Evolutionary conservation across 352 stramenopile genomes (phyloP).

Genomic region (Pythium plurisporium): DNA sequence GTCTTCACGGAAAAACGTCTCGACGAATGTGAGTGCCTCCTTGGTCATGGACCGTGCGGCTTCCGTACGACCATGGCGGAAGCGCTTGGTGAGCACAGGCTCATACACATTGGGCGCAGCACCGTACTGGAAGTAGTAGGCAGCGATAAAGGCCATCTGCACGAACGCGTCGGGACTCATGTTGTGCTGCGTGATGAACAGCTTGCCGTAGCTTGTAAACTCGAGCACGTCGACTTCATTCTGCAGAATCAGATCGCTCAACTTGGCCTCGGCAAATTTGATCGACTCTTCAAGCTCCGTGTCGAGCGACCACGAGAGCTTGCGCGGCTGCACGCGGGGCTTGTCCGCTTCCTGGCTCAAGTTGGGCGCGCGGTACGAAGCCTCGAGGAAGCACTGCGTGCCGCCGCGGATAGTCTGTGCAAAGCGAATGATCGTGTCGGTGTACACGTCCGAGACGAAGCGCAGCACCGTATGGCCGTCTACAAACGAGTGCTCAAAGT

Average conservation of each 20-base stretch:
- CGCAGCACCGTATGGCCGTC: slow-evolving; percentile 95
- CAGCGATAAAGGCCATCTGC: slow-evolving; percentile 93
- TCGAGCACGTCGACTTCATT: slow-evolving; percentile 94
- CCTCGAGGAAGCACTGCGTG: slow-evolving; percentile 69
- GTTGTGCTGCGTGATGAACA: slow-evolving; percentile 89
- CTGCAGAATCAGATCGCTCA: slow-evolving; percentile 93
- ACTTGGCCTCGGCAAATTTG: slow-evolving; percentile 88
- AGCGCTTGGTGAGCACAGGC: slow-evolving; percentile 94
- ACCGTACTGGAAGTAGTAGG: slow-evolving; percentile 94
- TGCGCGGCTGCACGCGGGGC: slow-evolving; percentile 75
- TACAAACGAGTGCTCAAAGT: slow-evolving; percentile 97
- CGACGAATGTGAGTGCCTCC: slow-evolving; percentile 84
- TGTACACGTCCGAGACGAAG: slow-evolving; percentile 88
- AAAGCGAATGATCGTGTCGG: slow-evolving; percentile 91
- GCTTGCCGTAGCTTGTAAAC: slow-evolving; percentile 90
- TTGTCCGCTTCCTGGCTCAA: slow-evolving; percentile 34
- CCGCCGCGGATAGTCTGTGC: slow-evolving; percentile 90
- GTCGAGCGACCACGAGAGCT: slow-evolving; percentile 89
- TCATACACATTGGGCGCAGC: slow-evolving; percentile 90
- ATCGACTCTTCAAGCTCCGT: slow-evolving; percentile 85
- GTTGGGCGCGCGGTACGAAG: slow-evolving; percentile 67
- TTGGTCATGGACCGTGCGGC: slow-evolving; percentile 91
- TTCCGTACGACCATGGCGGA: slow-evolving; percentile 94
- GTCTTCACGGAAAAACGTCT: slow-evolving; percentile 78
- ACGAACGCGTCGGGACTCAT: slow-evolving; percentile 95